A percentile compares a stretch with the other conserved stretches of the same genome.
phyloP scores from a whole-genome alignment of 331 rosid genomes.

The Phaseolus coccineus region DNA sequence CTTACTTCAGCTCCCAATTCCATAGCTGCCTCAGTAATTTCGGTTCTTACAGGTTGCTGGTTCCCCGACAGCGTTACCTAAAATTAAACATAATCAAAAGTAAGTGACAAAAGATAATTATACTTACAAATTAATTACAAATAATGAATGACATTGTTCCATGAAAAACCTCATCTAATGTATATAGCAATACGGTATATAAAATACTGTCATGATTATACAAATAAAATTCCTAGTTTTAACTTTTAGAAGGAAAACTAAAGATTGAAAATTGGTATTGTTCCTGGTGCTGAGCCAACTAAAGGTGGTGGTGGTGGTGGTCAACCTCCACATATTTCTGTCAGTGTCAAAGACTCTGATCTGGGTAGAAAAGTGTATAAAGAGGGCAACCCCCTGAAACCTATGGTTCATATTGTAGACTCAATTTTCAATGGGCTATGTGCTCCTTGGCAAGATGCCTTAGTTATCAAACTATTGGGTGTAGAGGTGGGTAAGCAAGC shows the following conservation, averaged over 20 bases:
- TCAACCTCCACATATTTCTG: no score
- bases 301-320: no score
- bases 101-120: slow-evolving; percentile 35
- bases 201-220: not conserved
- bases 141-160: slow-evolving; percentile 7
- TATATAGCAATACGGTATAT: not conserved
- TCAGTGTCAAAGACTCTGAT: no score
- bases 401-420: no score
- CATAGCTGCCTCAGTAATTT: slow-evolving; percentile 85
- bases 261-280: no score
- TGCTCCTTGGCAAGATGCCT: no score
- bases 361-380: no score
- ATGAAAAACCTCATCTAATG: not conserved
- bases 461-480: no score
- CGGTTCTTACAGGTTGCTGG: slow-evolving; percentile 79
- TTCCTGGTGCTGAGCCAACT: no score
- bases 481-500: no score
- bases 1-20: slow-evolving; percentile 84
- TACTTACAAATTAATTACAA: slow-evolving; percentile 8
- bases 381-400: no score
- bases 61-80: slow-evolving; percentile 86
- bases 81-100: slow-evolving; percentile 36
- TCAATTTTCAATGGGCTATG: no score
- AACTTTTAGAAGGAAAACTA: slow-evolving; percentile 29
- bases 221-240: slow-evolving; percentile 1